Evolutionary conservation across 2,329 filamentous ascomycete genomes (phyloP), one percentile per base, ranked within the genome.

Genomic region (Talaromyces funiculosus): DNA sequence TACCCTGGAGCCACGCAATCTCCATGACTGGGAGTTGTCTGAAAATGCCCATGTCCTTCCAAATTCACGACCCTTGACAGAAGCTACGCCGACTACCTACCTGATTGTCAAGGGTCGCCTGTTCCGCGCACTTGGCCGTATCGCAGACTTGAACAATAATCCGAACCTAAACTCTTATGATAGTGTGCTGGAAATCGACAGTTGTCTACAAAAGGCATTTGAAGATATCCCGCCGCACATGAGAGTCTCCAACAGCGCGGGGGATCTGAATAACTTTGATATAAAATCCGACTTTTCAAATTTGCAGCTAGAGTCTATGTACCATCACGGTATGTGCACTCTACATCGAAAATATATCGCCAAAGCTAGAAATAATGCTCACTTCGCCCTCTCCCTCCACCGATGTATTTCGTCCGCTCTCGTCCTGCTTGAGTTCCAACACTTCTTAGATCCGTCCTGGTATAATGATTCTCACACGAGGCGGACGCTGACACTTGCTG

Each of bases 301-400:
- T 22, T 9, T 60, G 49, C 24, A 43, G n/a, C 47, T 54, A 4
- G 47, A 54, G n/a, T 43, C 26, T 10, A 31, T 96, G 4, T 96
- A 92, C 70, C 86, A 94, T 64, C 96, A 96, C 75, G 89, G 91
- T 16, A 82, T 95, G 67, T 95, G 90, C 67, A 84, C 96, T 20
- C 82, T 99, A 40, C 94, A 99, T 73, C 84, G 92, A 54, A 92
- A 92, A 64, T 97, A 93, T 72, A 82, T 96, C 61, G 81, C 84
- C 12, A 84, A 87, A 60, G 90, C 92, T 7, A 82, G 89, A 53
- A 84, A 89, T 61, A 93, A 93, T 67, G 80, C 89, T 10, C 84
- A 91, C 6, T 97, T 95, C 69, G 84, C 86, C 8, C 90, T 93
- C 69, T 96, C 92, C 2, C 85, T 92, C 89, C 92, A 1, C 90